Percentiles rank a stretch among this genome's conserved stretches.
phyloP scores from a whole-genome alignment of 2,329 filamentous ascomycete genomes.

The Fusarium veterinarium region DNA sequence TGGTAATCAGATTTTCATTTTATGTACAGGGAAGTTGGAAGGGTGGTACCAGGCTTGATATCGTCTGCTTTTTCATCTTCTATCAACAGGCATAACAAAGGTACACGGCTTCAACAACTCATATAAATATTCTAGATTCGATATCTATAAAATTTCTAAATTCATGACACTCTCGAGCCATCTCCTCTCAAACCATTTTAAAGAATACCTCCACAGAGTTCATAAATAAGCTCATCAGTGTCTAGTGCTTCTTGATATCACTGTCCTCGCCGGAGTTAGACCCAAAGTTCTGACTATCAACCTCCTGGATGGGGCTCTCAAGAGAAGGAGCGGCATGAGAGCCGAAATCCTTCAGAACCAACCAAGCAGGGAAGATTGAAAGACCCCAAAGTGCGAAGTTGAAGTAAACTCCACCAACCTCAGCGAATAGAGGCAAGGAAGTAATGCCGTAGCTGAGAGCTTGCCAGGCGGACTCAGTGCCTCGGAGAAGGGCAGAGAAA shows the following conservation, averaged over 20 bases:
- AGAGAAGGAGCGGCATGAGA: neutral
- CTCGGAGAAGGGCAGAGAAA: constrained; percentile 74
- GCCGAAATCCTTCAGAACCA: constrained; percentile 65
- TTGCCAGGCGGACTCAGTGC: constrained; percentile 78
- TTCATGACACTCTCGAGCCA: accelerated
- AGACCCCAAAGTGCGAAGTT: constrained; percentile 77
- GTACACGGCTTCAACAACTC: neutral
- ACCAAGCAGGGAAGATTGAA: constrained; percentile 73
- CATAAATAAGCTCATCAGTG: neutral
- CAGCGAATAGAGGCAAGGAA: constrained; percentile 70
- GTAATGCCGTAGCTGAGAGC: constrained; percentile 77
- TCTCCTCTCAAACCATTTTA: neutral
- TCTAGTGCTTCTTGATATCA: constrained; percentile 29
- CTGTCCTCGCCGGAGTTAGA: constrained; percentile 39
- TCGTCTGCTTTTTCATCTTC: accelerated
- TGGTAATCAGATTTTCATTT: neutral
- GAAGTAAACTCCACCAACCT: constrained; percentile 75
- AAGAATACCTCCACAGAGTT: too few relatives aligned
- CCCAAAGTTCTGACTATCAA: constrained; percentile 23
- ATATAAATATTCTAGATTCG: neutral
- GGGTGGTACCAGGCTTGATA: accelerated
- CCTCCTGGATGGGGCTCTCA: constrained; percentile 7
- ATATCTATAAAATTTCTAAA: neutral
- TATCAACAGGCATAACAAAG: neutral
- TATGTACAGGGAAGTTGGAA: too few relatives aligned